Conservation (phyloP, 805 yeast genomes). For the Sugiyamaella marilandica region DNA sequence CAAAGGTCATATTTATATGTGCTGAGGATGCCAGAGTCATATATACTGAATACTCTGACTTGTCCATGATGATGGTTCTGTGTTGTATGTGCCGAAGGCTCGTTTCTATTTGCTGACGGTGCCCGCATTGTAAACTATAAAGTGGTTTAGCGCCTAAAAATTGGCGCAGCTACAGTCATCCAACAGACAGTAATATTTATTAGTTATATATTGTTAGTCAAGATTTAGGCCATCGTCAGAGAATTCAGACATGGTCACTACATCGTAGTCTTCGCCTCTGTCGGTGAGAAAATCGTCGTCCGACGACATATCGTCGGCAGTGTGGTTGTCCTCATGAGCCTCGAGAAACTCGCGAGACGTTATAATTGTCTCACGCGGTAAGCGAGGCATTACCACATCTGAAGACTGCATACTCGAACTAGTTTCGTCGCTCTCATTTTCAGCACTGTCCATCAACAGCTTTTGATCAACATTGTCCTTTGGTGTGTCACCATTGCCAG, state of each 20-base stretch:
- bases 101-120: neutral
- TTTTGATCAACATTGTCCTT: neutral
- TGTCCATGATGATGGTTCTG: too few relatives aligned
- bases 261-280: constrained; percentile 10
- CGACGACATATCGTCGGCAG: neutral
- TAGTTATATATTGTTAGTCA: neutral
- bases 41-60: too few relatives aligned
- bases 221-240: constrained; percentile 5
- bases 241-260: constrained; percentile 12
- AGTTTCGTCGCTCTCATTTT: neutral
- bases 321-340: neutral
- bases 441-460: neutral
- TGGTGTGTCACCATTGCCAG: neutral
- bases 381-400: constrained; percentile 2
- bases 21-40: too few relatives aligned
- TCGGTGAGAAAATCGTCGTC: neutral
- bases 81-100: neutral
- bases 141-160: too few relatives aligned
- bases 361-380: neutral
- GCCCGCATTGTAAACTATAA: too few relatives aligned
- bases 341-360: neutral
- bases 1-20: neutral
- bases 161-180: neutral
- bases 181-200: neutral
- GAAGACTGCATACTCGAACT: constrained; percentile 1